Evolutionary conservation across 768 basidiomycete genomes (phyloP), one percentile per base, ranked within the genome.

Genomic region (Myochromella boudieri): DNA sequence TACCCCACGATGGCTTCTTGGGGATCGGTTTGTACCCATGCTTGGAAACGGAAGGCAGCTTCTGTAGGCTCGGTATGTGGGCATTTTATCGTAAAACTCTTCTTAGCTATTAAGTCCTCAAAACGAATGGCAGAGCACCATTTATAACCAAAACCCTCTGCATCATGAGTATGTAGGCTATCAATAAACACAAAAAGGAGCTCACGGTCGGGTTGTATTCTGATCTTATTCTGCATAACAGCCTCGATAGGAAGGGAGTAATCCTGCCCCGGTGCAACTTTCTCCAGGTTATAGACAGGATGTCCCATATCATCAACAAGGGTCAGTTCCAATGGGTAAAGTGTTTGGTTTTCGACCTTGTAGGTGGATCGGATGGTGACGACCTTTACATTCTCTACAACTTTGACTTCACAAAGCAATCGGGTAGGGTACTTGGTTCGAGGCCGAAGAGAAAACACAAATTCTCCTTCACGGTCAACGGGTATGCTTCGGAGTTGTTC

Each of bases 131-230:
- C 81, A 34, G 79, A 68, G 37, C 89, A 94, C 95, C 95, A 98
- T 59, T 82, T 86, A 68, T 97, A 97, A 15, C 94, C 94, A 60
- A 98, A 97, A 12, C 97, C 97, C 65, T 92, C 95, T 97, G 57
- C 17, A 38, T n/a, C n/a, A n/a, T n/a, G n/a, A n/a, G n/a, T n/a
- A n/a, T n/a, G n/a, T n/a, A 37, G 29, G 20, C 27, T 37, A 7
- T 40, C 26, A 15, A 55, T 18, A 57, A 36, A 28, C 32, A 17
- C 22, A 42, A 29, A n/a, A 7, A 41, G 21, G 8, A 37, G 67
- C 91, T 69, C 63, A 95, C 95, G 90, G 62, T 98, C 91, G 31
- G 97, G 97, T 58, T 97, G 86, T 18, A 99, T 69, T 52, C 86
- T 81, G 48, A 98, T 78, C 46, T 87, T 81, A 60, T 87, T 82